Conservation (phyloP, 2,329 filamentous ascomycete species). For the Stemphylium lycopersici region DNA sequence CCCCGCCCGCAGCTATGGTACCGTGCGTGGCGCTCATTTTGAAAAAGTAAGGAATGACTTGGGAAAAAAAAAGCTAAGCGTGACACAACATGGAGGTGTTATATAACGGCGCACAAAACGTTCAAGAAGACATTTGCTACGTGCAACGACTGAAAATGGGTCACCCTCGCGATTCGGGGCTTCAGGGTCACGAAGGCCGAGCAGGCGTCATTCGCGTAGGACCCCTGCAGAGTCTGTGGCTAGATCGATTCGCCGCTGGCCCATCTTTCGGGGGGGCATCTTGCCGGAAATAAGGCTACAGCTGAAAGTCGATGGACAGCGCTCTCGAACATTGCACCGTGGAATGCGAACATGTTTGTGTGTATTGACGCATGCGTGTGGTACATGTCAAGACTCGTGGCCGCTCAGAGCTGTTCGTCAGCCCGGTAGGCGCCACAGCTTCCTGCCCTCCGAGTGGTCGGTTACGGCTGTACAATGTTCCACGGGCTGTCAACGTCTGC, state of each 20-base stretch:
- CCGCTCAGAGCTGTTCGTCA: not conserved
- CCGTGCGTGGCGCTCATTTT: constrained; percentile 16
- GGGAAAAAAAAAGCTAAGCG: not conserved
- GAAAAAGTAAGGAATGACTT: not conserved
- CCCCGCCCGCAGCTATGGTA: not conserved
- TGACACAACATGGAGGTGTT: constrained; percentile 5
- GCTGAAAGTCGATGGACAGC: no score
- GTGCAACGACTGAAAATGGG: not conserved
- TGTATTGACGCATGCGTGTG: not conserved
- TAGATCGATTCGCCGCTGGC: constrained; percentile 13
- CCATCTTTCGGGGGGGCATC: not conserved
- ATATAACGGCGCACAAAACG: not conserved
- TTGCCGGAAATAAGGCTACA: constrained; percentile 1
- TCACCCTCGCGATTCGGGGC: constrained; percentile 7
- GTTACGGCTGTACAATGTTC: not conserved
- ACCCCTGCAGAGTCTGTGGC: constrained; percentile 5
- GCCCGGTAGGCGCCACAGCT: not conserved
- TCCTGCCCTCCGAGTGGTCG: not conserved
- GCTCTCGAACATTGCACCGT: not conserved
- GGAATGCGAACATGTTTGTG: not conserved
- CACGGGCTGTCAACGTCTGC: constrained; percentile 5
- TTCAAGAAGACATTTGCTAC: not conserved
- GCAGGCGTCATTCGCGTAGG: constrained; percentile 6
- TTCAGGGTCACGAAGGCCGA: constrained; percentile 9
- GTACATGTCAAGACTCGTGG: not conserved